phyloP scores from a whole-genome alignment of 805 yeast species.

The Candida easanensis region DNA sequence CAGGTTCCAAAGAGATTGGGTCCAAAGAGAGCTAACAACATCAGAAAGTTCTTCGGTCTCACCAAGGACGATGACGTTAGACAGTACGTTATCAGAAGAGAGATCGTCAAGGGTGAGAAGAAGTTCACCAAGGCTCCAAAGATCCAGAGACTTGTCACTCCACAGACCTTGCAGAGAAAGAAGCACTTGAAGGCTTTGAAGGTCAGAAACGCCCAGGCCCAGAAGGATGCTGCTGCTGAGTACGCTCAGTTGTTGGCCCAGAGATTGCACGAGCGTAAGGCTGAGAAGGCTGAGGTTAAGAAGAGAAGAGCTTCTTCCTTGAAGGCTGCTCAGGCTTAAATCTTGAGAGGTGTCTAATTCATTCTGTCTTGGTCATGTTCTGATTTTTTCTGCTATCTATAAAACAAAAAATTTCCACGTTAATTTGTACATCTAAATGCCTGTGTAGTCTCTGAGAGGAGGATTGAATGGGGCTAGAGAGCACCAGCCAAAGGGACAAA shows the following conservation, averaged over 20 bases:
- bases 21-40: slow-evolving; percentile 99
- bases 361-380: slow-evolving; percentile 5
- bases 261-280: slow-evolving; percentile 97
- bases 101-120: slow-evolving; percentile 96
- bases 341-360: background rate
- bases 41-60: slow-evolving; percentile 99
- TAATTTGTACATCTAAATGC: slow-evolving; percentile 12
- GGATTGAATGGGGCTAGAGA: no score
- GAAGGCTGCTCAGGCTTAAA: slow-evolving; percentile 57
- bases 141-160: slow-evolving; percentile 99
- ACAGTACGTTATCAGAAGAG: slow-evolving; percentile 96
- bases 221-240: slow-evolving; percentile 99
- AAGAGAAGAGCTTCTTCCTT: slow-evolving; percentile 99
- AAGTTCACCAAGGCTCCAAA: slow-evolving; percentile 99
- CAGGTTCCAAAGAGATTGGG: slow-evolving; percentile 99
- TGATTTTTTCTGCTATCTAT: slow-evolving; percentile 4
- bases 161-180: slow-evolving; percentile 99
- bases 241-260: slow-evolving; percentile 98
- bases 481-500: no score
- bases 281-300: slow-evolving; percentile 96
- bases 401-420: slow-evolving; percentile 10
- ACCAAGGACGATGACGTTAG: slow-evolving; percentile 68
- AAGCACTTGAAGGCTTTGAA: slow-evolving; percentile 92
- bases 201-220: slow-evolving; percentile 96
- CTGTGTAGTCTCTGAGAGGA: background rate